Evolutionary conservation across 495 filamentous ascomycete genomes (phyloP), one percentile per base, ranked within the genome.

Genomic region (Bryoglossum gracile): DNA sequence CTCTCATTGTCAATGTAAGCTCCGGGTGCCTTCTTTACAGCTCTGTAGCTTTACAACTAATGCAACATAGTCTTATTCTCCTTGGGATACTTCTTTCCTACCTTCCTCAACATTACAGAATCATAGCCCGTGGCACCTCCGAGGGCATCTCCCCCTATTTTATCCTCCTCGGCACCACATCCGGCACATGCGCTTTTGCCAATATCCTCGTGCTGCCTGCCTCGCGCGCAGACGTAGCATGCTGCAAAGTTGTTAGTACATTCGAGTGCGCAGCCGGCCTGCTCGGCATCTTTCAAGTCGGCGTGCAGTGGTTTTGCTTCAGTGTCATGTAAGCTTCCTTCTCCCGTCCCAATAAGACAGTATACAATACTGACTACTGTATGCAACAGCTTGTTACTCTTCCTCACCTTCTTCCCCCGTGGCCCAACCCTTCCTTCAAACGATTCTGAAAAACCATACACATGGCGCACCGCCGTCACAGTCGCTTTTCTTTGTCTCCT

Each of bases 131-230:
- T 26, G 80, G 84, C 41, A 90, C 86, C 37, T 95, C 94, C n/a
- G 88, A 90, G 67, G 92, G 92, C 38, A 91, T 98, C 43, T 95
- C 88, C 23, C 91, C 92, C 2, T 87, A 87, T 59, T 98, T 94
- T 58, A 78, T 98, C 49, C 80, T 97, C 14, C 83, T 98, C 19
- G 92, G 94, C 40, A 84, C 83, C 16, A 94, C 89, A 2, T 91
- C 87, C 8, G 82, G 82, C 40, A 94, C 90, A 9, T 86, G 84
- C 46, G 81, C 86, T 13, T 84, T 97, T 61, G 86, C 84, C 13
- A 97, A 97, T 60, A 94, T 98, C 61, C 72, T 97, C 10, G 80
- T 86, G 0, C 80, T 94, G 3, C 86, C 84, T 8, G 72, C 77
- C 39, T 95, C 84, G 41, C 76, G 81, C 9, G 78, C 77, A 47